Conservation (phyloP, 2,329 filamentous ascomycete genomes). For the Colletotrichum tanaceti region DNA sequence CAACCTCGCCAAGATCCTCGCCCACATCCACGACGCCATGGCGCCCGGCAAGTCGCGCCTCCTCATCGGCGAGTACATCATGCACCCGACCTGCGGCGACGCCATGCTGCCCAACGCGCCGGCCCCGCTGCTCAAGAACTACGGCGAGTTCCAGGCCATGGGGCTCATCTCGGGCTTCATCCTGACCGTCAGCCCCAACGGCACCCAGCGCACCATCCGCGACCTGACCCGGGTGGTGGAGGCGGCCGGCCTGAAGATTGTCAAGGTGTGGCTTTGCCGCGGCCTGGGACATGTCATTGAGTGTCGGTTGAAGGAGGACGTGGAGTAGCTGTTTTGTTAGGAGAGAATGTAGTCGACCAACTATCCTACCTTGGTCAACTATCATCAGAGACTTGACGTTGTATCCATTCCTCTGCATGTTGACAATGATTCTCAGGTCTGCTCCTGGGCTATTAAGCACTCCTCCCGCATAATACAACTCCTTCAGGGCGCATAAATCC, state of each 20-base stretch:
- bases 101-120: constrained; percentile 25
- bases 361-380: neutral
- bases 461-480: no score
- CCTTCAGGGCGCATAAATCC: no score
- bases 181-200: constrained; percentile 21
- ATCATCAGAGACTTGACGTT: no score
- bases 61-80: constrained; percentile 37
- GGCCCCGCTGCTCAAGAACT: constrained; percentile 26
- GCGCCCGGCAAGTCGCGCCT: constrained; percentile 24
- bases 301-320: constrained; percentile 27
- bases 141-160: constrained; percentile 29
- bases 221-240: constrained; percentile 9
- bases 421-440: no score
- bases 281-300: constrained; percentile 33
- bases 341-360: fast-evolving
- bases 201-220: constrained; percentile 15
- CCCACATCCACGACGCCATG: constrained; percentile 31
- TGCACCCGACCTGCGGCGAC: constrained; percentile 33
- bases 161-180: constrained; percentile 12
- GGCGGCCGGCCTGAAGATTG: constrained; percentile 25
- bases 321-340: neutral
- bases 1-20: constrained; percentile 30
- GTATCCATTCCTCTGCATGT: no score
- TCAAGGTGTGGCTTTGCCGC: constrained; percentile 28
- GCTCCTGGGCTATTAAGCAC: no score